These are phyloP conservation scores for Volvox africanus DNA, from an alignment of 139 green algal species.

Conservation along the genomic window DNA sequence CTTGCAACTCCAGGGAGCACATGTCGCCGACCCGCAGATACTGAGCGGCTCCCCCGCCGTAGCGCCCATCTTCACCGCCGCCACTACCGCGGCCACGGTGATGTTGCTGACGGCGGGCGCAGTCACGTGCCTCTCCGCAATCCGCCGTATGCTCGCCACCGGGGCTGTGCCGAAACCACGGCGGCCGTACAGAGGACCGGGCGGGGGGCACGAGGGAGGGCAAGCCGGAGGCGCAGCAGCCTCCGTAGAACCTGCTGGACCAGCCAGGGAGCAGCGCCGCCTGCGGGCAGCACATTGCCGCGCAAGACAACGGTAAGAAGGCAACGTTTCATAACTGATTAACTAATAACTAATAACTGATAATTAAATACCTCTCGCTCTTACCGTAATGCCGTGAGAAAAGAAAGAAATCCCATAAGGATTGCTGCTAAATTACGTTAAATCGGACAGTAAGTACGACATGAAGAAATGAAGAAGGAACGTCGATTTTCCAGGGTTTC, in stretches of 20 bases:
- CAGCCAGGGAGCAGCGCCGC: not conserved
- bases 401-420: no score
- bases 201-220: slow-evolving; percentile 26
- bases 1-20: not conserved
- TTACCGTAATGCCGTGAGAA: no score
- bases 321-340: no score
- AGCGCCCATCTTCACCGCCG: not conserved
- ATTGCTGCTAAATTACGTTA: no score
- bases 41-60: slow-evolving; percentile 1
- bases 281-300: not conserved
- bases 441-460: no score
- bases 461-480: no score
- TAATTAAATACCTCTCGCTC: no score
- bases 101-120: not conserved
- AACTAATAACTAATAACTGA: no score
- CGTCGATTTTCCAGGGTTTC: no score
- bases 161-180: not conserved
- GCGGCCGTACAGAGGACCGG: not conserved
- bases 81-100: not conserved
- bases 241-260: slow-evolving; percentile 30
- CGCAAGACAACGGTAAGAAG: no score
- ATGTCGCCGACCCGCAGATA: slow-evolving; percentile 37
- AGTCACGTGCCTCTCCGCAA: not conserved
- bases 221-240: not conserved
- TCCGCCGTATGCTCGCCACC: not conserved